Conservation (phyloP, 139 green algal species). For the Astrephomene gubernaculifera region DNA sequence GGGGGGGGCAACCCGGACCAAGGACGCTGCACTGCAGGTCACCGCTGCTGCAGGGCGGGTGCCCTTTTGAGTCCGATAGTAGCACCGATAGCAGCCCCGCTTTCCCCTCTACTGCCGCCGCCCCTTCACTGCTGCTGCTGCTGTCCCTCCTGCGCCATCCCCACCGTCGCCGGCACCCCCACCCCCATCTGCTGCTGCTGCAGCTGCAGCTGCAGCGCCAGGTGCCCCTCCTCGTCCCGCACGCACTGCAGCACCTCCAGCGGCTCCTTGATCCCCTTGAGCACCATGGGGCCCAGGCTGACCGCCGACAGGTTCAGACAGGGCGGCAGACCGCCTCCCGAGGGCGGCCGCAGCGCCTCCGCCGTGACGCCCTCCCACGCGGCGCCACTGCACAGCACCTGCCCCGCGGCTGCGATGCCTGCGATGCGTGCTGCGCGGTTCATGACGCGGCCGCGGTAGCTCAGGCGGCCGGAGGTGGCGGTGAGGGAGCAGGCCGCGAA, state of each 20-base stretch:
- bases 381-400: slow-evolving; percentile 36
- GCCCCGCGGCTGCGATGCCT: slow-evolving; percentile 29
- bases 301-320: background rate
- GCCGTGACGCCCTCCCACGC: slow-evolving; percentile 28
- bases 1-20: no score
- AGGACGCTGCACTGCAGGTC: no score
- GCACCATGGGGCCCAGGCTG: slow-evolving; percentile 5
- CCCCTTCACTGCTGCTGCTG: background rate
- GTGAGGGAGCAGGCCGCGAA: background rate
- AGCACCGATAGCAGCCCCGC: no score
- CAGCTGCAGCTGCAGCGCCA: background rate
- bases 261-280: slow-evolving; percentile 30
- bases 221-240: background rate
- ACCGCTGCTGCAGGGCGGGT: no score
- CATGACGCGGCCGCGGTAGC: slow-evolving; percentile 53
- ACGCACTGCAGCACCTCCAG: slow-evolving; percentile 29
- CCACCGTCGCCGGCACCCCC: no score
- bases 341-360: background rate
- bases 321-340: background rate
- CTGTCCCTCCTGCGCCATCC: background rate
- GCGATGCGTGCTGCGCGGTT: slow-evolving; percentile 53
- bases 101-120: background rate
- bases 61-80: no score
- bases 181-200: no score
- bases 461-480: slow-evolving; percentile 37